Percentiles rank a stretch among this genome's conserved stretches.
Evolutionary conservation across 768 basidiomycete genomes (phyloP).

Genomic region (Strobilomyces echinocephalus): DNA sequence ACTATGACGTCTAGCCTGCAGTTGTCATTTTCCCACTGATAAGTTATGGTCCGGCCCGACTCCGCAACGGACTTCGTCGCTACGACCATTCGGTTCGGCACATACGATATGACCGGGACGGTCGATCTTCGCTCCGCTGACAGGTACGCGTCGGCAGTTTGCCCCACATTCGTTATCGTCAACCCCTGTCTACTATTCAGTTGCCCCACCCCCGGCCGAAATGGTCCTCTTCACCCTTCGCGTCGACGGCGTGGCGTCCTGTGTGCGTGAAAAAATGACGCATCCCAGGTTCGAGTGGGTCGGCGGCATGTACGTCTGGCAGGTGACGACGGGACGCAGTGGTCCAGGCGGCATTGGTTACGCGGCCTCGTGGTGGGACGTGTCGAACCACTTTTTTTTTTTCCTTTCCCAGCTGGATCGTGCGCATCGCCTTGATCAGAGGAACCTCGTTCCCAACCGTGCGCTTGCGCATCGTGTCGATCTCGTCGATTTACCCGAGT

Average conservation of each 20-base stretch:
- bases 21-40: no score
- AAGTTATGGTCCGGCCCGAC: no score
- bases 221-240: neutral
- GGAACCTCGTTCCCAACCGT: neutral
- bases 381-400: neutral
- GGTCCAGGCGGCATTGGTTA: neutral
- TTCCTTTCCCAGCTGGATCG: no score
- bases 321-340: neutral
- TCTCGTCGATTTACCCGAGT: neutral
- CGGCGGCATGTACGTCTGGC: constrained; percentile 3
- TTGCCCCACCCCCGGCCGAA: constrained; percentile 3
- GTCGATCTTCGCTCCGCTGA: neutral
- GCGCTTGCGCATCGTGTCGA: neutral
- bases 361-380: constrained; percentile 1
- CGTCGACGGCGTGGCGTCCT: neutral
- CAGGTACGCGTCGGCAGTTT: neutral
- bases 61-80: neutral
- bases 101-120: no score
- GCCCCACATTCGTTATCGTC: neutral
- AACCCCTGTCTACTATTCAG: neutral
- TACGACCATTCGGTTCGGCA: neutral
- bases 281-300: neutral
- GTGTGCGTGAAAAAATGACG: neutral
- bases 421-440: no score
- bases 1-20: no score